Evolutionary conservation across 2,329 filamentous ascomycete species (phyloP).

Genomic region (Ophiostoma fasciatum): DNA sequence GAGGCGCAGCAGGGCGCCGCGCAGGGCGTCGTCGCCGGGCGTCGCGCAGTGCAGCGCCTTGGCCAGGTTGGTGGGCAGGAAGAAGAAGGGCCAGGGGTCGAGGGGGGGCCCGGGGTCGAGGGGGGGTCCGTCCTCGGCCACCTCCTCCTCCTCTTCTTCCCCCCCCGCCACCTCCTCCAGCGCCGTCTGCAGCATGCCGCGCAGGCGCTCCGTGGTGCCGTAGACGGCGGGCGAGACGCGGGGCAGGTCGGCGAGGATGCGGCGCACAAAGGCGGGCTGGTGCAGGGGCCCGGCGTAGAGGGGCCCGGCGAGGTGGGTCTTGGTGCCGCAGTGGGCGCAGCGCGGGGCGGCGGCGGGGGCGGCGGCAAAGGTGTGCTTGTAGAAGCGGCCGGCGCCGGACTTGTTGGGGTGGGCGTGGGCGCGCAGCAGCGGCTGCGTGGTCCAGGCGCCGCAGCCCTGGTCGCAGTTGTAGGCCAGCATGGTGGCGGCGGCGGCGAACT

Average conservation of each 20-base stretch:
- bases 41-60: constrained; percentile 67
- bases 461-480: constrained; percentile 93
- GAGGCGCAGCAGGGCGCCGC: constrained; percentile 65
- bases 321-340: constrained; percentile 75
- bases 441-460: constrained; percentile 80
- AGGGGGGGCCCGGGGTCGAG: constrained; percentile 33
- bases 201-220: constrained; percentile 63
- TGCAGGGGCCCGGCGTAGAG: constrained; percentile 93
- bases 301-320: constrained; percentile 77
- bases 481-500: constrained; percentile 77
- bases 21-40: constrained; percentile 62
- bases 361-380: constrained; percentile 63
- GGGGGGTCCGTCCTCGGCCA: constrained; percentile 16
- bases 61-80: constrained; percentile 60
- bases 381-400: constrained; percentile 52
- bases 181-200: constrained; percentile 83
- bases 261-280: constrained; percentile 66
- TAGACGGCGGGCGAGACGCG: constrained; percentile 55
- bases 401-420: constrained; percentile 55
- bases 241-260: constrained; percentile 59
- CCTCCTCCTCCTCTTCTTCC: constrained; percentile 48
- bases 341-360: constrained; percentile 50
- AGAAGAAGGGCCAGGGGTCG: constrained; percentile 74
- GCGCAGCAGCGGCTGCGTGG: constrained; percentile 61
- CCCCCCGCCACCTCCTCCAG: constrained; percentile 51